Evolutionary conservation across 495 filamentous ascomycete species (phyloP).

Genomic region (Podospora sp.): DNA sequence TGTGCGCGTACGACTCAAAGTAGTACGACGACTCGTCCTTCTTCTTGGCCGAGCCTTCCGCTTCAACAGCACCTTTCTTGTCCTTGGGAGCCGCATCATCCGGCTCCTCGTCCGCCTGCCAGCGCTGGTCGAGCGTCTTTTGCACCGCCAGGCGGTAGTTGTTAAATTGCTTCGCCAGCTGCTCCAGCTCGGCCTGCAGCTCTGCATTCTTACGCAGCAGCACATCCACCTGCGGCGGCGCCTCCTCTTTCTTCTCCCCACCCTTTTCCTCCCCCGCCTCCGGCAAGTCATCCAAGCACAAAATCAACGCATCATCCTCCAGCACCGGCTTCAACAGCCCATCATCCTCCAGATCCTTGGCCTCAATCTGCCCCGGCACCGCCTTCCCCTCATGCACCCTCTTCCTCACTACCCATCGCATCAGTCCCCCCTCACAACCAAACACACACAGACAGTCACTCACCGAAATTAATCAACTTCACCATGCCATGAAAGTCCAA

Average conservation of each 20-base stretch:
- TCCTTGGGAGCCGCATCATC: constrained; percentile 22
- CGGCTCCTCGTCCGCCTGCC: constrained; percentile 51
- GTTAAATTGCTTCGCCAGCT: constrained; percentile 65
- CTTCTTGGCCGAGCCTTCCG: constrained; percentile 30
- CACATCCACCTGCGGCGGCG: constrained; percentile 38
- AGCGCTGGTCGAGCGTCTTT: constrained; percentile 70
- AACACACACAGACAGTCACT: constrained; percentile 22
- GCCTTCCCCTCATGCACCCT: constrained; percentile 48
- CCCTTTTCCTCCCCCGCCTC: constrained; percentile 41
- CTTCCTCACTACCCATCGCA: constrained; percentile 41
- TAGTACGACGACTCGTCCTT: constrained; percentile 67
- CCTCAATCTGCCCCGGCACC: constrained; percentile 58
- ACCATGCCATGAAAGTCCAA: constrained; percentile 83
- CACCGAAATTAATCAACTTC: constrained; percentile 81
- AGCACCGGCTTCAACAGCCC: constrained; percentile 77
- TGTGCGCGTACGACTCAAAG: constrained; percentile 80
- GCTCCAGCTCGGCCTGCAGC: constrained; percentile 68
- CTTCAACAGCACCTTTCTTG: neutral
- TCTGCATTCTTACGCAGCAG: constrained; percentile 61
- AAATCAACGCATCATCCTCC: constrained; percentile 87
- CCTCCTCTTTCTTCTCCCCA: constrained; percentile 36
- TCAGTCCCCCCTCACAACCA: constrained; percentile 4
- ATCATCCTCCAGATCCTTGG: constrained; percentile 68
- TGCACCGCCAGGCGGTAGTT: constrained; percentile 71
- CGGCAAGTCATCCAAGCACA: constrained; percentile 76